Conservation (phyloP, 371 early-diverging fungal species). For the Mucor racemosus region DNA sequence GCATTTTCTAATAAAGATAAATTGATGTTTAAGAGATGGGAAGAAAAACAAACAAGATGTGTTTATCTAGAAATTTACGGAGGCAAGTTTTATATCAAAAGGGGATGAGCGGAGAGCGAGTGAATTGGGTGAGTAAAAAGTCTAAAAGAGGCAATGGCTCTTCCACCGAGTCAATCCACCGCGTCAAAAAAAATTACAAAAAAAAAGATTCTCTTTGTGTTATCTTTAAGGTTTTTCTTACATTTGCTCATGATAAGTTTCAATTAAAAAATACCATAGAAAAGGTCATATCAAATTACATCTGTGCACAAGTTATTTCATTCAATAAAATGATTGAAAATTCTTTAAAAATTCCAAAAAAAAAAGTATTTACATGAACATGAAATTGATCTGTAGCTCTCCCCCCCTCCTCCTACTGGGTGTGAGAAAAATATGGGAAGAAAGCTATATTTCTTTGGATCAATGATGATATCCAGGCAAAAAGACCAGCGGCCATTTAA, state of each 20-base stretch:
- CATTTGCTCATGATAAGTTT: too few species aligned
- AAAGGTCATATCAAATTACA: too few species aligned
- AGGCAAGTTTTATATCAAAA: slow-evolving; percentile 12
- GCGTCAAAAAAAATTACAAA: slow-evolving; percentile 42
- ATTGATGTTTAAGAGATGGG: slow-evolving; percentile 1
- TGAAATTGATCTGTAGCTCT: too few species aligned
- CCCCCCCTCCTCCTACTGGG: too few species aligned
- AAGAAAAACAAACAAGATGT: slow-evolving; percentile 22
- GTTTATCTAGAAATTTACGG: slow-evolving; percentile 11
- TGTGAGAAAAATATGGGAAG: slow-evolving; percentile 5
- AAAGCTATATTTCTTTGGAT: slow-evolving; percentile 2
- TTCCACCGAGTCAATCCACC: slow-evolving; percentile 59
- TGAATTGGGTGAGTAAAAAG: slow-evolving; percentile 4
- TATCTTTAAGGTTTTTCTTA: not conserved
- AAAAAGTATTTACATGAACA: not conserved
- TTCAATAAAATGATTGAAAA: too few species aligned
- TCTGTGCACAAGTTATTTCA: too few species aligned
- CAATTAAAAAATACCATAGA: too few species aligned
- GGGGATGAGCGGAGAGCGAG: slow-evolving; percentile 9
- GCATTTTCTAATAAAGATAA: slow-evolving; percentile 29
- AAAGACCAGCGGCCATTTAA: not conserved
- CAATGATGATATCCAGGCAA: not conserved
- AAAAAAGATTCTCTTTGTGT: slow-evolving; percentile 9
- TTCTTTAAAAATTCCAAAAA: not conserved
- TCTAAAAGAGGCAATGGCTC: slow-evolving; percentile 41